Base-by-base conservation (phyloP, 768 basidiomycete species). In the Hericium alpestre region DNA sequence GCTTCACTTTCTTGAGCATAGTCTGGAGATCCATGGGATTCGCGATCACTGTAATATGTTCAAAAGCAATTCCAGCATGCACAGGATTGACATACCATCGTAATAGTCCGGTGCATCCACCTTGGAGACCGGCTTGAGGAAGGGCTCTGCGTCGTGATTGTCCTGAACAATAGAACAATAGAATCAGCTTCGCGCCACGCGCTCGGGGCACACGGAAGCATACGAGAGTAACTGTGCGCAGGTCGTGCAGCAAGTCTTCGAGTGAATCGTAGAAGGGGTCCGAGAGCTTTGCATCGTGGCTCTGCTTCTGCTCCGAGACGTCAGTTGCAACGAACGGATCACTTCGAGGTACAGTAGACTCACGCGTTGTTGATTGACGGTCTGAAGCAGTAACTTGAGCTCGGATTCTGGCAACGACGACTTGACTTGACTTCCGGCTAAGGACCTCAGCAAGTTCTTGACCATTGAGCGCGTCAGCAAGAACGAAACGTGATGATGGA, bases 21-120 rank as follows among this genome's bases (percentile, higher is more conserved):
- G 93, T 89, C 59, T 84, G 84, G 47, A 98, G 76, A 74, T 99
- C 96, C 96, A 99, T 99, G 4, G 96, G 93, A 60, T 84, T 84
- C 56, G 85, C 73, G 69, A 99, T 96, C 63, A 95, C 96, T 98
- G 65, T 11, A 20, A 43, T 32, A 52, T 58, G 16, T 49, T 46
- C 54, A 32, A 47, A 25, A 22, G 11, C 37, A 53, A 27, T 23
- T 37, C 13, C 20, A 51, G 27, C 39, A 18, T 56, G 50, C 12
- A 53, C 54, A 18, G 56, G 41, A 48, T 12, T 12, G 6, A 73
- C 86, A 58, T 60, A 92, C 95, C 81, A 49, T 93, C 88, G 71
- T 92, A 86, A 66, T 99, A 99, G 71, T 97, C 93, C 43, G 92
- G 90, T 12, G 86, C 88, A 64, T 98, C 93, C 41, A 84, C 73